phyloP scores from a whole-genome alignment of 306 rosid genomes.

The Cicer pinnatifidum region DNA sequence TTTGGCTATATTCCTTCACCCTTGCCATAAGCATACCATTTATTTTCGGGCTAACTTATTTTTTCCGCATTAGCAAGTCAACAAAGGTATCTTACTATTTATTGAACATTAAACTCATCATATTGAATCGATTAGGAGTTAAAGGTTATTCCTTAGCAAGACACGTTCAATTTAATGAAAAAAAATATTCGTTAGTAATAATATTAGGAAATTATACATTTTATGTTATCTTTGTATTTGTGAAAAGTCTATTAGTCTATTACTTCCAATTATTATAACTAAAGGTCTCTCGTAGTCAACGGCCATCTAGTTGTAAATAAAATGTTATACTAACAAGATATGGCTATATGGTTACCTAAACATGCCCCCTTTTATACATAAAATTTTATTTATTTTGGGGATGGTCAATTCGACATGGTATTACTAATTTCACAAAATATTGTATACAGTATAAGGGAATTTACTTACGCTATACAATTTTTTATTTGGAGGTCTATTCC shows the following conservation, averaged over 20 bases:
- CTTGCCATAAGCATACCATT: neutral
- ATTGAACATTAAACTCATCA: slow-evolving; percentile 3
- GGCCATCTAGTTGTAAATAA: slow-evolving; percentile 19
- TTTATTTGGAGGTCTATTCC: too few relatives aligned
- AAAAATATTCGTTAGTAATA: neutral
- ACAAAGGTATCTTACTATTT: neutral
- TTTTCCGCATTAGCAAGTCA: slow-evolving; percentile 22
- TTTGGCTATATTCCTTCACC: neutral
- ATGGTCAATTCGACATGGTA: neutral
- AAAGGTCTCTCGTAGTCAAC: slow-evolving; percentile 28
- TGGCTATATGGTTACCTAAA: slow-evolving; percentile 16
- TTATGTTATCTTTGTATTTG: neutral
- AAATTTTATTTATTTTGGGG: neutral
- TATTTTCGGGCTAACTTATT: neutral
- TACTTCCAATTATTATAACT: neutral
- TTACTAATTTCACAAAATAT: slow-evolving; percentile 12
- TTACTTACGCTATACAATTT: too few relatives aligned
- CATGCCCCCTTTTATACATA: slow-evolving; percentile 7
- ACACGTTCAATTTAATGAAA: neutral
- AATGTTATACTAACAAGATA: neutral
- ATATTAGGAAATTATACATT: slow-evolving; percentile 10
- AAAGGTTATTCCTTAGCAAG: neutral
- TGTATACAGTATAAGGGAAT: neutral
- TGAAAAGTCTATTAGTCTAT: slow-evolving; percentile 29
- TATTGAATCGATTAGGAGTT: neutral